A percentile compares a stretch with the other conserved stretches of the same genome.
phyloP scores from a whole-genome alignment of 148 eudicot genomes.

The Fagopyrum tataricum region DNA sequence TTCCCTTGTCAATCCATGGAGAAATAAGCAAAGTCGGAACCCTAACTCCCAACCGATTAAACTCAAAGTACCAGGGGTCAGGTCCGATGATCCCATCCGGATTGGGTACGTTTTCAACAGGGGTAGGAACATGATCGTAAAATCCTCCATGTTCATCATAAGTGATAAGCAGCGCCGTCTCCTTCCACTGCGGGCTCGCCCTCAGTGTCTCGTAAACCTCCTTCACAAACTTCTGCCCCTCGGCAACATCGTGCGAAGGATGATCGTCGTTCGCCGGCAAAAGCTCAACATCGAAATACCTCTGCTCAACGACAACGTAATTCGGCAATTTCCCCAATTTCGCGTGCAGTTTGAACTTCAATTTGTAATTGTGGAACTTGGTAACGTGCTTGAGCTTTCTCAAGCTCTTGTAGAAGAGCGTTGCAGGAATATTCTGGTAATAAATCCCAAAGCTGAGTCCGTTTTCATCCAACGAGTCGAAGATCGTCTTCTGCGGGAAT shows the following conservation, averaged over 20 bases:
- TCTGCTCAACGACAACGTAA: constrained; percentile 74
- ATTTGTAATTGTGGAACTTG: constrained; percentile 50
- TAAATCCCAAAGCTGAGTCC: constrained; percentile 73
- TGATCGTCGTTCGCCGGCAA: constrained; percentile 91
- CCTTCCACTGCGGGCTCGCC: constrained; percentile 88
- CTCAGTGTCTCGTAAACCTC: constrained; percentile 84
- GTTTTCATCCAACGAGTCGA: constrained; percentile 86
- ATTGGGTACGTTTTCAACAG: constrained; percentile 78
- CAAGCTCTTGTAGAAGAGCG: constrained; percentile 70
- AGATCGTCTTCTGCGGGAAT: constrained; percentile 82
- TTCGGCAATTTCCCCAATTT: constrained; percentile 63
- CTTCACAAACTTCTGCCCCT: constrained; percentile 85
- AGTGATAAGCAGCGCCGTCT: constrained; percentile 78
- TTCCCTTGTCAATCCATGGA: constrained; percentile 81
- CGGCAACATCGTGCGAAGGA: constrained; percentile 85
- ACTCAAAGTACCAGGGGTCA: constrained; percentile 63
- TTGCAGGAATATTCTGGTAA: constrained; percentile 92
- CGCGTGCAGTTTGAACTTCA: constrained; percentile 69
- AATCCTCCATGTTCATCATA: constrained; percentile 97
- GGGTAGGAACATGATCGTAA: constrained; percentile 84
- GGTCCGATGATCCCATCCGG: constrained; percentile 93
- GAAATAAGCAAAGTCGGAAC: constrained; percentile 79
- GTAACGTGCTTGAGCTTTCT: constrained; percentile 53
- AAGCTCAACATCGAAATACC: constrained; percentile 59
- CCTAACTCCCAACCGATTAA: constrained; percentile 75